phyloP scores from a whole-genome alignment of 495 filamentous ascomycete genomes.

The Podospora didyma region DNA sequence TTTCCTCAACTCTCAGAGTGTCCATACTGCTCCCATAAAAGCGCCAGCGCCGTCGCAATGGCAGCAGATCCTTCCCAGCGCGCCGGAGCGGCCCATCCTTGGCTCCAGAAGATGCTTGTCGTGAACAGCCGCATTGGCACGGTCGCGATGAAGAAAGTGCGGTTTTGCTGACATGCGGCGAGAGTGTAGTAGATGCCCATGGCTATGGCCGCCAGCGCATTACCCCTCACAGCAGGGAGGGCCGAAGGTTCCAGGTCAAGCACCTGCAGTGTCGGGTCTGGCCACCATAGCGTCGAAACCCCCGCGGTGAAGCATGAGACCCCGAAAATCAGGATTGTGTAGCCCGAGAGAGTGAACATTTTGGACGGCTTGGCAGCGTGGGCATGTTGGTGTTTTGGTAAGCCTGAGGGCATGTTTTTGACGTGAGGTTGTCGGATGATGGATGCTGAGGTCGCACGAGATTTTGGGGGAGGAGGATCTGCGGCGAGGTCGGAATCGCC shows the following conservation, averaged over 20 bases:
- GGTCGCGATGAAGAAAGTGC: neutral
- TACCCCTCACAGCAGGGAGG: neutral
- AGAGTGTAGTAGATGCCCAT: neutral
- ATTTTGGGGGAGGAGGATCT: no score
- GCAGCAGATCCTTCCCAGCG: neutral
- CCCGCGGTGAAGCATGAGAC: neutral
- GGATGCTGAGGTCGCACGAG: no score
- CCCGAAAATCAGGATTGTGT: neutral
- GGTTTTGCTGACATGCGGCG: neutral
- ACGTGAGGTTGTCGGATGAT: no score
- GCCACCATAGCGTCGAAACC: neutral
- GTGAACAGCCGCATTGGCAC: neutral
- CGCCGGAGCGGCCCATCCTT: neutral
- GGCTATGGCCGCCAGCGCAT: neutral
- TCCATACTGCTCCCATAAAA: neutral
- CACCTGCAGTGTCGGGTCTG: neutral
- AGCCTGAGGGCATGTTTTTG: no score
- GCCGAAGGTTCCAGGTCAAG: neutral
- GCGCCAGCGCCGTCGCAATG: neutral
- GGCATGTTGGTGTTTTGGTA: neutral
- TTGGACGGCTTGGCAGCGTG: neutral
- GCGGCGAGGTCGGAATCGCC: no score
- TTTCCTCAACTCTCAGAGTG: neutral
- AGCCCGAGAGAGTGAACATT: neutral
- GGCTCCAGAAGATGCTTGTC: neutral